Base-by-base conservation (phyloP, 352 stramenopile species). In the Phytophthora quininea region DNA sequence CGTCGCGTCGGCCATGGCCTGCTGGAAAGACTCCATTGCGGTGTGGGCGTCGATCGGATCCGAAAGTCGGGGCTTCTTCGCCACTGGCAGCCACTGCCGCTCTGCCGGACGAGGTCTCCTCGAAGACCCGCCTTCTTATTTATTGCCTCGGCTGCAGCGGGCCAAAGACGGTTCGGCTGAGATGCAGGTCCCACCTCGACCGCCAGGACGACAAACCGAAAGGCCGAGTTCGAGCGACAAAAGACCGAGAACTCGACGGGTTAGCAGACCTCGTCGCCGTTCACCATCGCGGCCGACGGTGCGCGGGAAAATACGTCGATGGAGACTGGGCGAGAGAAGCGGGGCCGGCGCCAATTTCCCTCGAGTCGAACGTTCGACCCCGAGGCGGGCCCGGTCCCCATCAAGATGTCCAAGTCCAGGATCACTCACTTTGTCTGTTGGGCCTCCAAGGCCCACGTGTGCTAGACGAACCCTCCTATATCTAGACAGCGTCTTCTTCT, bases 111-210 rank as follows among this genome's bases (percentile, higher is more conserved):
- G 14, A 8, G 40, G 9, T 24, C 10, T 14, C 15, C 43, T 24
- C 12, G 29, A 12, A 24, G 43, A 8, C 43, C 43, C 43, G 43
- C 43, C 29, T 49, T 5, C 43, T 49, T 49, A 49, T 49, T 49
- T 49, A 49, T 49, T 49, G 24, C 19, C 24, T 49, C 43, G 43
- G 43, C 43, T 49, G 43, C 43, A 49, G 43, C 14, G 43, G 5
- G 15, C 43, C 43, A 49, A n/a, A 49, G 29, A 19, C 19, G 11
- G 43, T 19, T 24, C 43, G 19, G 15, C 43, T 49, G 43, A 49
- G 24, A 49, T n/a, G 43, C 14, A 19, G 43, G 15, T 49, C 43
- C 43, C 43, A 27, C 43, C 12, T 49, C 6, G 35, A 40, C 35
- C 35, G 35, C 35, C 6, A 40, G 35, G 19, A 29, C 43, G 43